Conservation (phyloP, 495 filamentous ascomycete genomes). For the Aspergillus leporis region DNA sequence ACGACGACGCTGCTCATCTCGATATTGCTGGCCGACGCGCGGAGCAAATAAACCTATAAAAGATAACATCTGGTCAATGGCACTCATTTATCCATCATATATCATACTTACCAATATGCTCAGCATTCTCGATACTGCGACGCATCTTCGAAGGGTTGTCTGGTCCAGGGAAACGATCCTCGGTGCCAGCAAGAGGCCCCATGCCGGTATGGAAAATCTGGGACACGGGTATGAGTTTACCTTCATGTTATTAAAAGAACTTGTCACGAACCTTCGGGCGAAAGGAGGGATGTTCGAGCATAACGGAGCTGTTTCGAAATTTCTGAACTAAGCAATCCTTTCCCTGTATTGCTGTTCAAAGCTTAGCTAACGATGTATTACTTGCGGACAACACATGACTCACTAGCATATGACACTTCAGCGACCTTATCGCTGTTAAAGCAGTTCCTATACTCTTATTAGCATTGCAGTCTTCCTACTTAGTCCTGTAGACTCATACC, state of each 20-base stretch:
- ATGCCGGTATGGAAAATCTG: slow-evolving; percentile 52
- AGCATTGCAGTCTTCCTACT: background rate
- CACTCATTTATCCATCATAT: background rate
- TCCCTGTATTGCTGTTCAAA: slow-evolving; percentile 75
- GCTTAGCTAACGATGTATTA: slow-evolving; percentile 25
- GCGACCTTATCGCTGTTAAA: slow-evolving; percentile 84
- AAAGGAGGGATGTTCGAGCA: slow-evolving; percentile 77
- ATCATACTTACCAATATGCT: slow-evolving; percentile 71
- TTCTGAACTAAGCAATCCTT: slow-evolving; percentile 87
- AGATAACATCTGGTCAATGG: background rate
- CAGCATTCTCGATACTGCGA: slow-evolving; percentile 80
- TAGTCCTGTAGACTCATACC: slow-evolving; percentile 44
- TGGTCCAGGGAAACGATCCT: slow-evolving; percentile 72
- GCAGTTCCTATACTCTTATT: slow-evolving; percentile 58
- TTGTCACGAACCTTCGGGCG: slow-evolving; percentile 70
- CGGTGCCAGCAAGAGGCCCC: slow-evolving; percentile 49
- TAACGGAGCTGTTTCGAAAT: slow-evolving; percentile 94
- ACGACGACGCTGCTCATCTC: slow-evolving; percentile 73
- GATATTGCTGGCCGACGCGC: slow-evolving; percentile 68
- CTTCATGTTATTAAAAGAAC: background rate
- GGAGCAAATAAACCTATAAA: slow-evolving; percentile 65
- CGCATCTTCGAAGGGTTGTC: slow-evolving; percentile 86
- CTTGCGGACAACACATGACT: slow-evolving; percentile 34
- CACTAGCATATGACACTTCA: slow-evolving; percentile 92
- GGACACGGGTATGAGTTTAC: slow-evolving; percentile 9